Percentiles rank a stretch among this genome's conserved stretches.
phyloP scores from a whole-genome alignment of 2,329 filamentous ascomycete species.

The Microdochium bolleyi region DNA sequence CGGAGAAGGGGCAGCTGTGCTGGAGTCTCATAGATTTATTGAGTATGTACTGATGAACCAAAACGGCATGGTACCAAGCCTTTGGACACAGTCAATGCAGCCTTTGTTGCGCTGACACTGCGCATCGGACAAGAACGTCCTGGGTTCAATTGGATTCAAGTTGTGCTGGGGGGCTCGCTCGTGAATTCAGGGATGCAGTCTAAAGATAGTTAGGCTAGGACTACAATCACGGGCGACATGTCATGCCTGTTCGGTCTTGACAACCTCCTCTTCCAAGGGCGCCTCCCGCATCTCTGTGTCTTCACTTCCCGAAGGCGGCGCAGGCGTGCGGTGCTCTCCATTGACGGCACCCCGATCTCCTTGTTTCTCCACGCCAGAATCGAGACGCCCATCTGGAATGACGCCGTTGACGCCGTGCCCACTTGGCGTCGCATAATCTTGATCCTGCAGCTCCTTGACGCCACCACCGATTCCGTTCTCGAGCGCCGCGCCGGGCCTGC shows the following conservation, averaged over 20 bases:
- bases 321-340: background rate
- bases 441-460: conserved; percentile 3
- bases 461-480: conserved; percentile 3
- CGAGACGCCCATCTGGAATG: background rate
- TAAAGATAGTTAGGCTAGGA: too few relatives aligned
- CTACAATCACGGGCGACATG: too few relatives aligned
- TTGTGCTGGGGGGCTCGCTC: too few relatives aligned
- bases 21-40: too few relatives aligned
- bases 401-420: background rate
- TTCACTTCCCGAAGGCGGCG: conserved; percentile 1
- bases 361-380: background rate
- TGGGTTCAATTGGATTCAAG: too few relatives aligned
- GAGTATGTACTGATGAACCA: too few relatives aligned
- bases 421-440: background rate
- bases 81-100: too few relatives aligned
- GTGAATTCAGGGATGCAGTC: too few relatives aligned
- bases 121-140: too few relatives aligned
- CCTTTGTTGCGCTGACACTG: too few relatives aligned
- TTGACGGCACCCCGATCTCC: background rate
- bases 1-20: too few relatives aligned
- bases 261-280: conserved; percentile 27
- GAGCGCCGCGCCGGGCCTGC: conserved; percentile 6
- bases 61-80: too few relatives aligned
- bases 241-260: conserved; percentile 24
- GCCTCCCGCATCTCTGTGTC: conserved; percentile 26